Percentiles rank a stretch among this genome's conserved stretches.
Conservation (phyloP, 257 asterid species). For the Solanum etuberosum region DNA sequence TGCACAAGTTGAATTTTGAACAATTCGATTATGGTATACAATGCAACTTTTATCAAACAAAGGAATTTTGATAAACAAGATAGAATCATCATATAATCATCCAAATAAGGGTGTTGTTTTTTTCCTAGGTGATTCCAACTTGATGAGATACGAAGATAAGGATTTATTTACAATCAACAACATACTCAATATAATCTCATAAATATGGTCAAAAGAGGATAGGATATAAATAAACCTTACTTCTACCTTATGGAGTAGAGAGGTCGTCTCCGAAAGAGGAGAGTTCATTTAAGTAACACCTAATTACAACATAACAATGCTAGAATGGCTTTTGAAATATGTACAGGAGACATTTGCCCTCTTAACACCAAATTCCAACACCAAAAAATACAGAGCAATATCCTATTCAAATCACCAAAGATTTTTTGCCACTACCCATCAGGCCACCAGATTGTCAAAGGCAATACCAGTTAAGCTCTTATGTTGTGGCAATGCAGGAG, state of each 20-base stretch:
- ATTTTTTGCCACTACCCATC: neutral
- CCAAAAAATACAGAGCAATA: neutral
- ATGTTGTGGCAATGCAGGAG: slow-evolving; percentile 10
- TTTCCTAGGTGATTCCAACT: neutral
- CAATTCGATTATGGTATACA: neutral
- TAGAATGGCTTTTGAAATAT: neutral
- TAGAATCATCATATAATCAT: neutral
- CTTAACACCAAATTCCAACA: neutral
- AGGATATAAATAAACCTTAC: neutral
- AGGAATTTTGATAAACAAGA: neutral
- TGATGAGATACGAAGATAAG: neutral
- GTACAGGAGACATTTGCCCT: neutral
- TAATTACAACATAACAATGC: neutral
- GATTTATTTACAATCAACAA: neutral
- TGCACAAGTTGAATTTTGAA: neutral
- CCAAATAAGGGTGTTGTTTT: neutral
- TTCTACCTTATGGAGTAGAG: neutral
- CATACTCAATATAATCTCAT: neutral
- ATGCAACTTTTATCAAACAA: neutral
- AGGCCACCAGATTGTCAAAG: neutral
- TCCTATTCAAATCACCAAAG: neutral
- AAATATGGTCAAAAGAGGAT: neutral
- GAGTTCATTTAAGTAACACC: neutral
- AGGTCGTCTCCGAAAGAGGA: neutral
- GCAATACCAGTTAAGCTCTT: neutral